Evolutionary conservation across 257 asterid species (phyloP).

Genomic region (Galeopsis tetrahit): DNA sequence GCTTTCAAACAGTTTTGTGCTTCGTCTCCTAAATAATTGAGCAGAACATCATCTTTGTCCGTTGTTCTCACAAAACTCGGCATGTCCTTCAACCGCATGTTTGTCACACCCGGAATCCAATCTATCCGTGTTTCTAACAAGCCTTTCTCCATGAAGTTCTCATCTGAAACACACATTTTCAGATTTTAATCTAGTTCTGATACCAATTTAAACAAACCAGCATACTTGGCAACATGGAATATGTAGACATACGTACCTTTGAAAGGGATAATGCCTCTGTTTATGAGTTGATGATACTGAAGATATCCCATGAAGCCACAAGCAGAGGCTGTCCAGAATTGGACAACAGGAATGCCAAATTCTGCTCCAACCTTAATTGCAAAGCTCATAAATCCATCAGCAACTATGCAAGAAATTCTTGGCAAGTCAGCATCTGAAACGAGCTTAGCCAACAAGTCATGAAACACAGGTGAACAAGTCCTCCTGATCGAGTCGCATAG

Average conservation of each 20-base stretch:
- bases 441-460: conserved; percentile 25
- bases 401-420: conserved; percentile 27
- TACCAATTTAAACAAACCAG: not conserved
- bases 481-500: conserved; percentile 24
- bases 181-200: not conserved
- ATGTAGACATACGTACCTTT: conserved; percentile 8
- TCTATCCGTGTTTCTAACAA: conserved; percentile 22
- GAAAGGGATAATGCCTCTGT: conserved; percentile 37
- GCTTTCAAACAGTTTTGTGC: conserved; percentile 29
- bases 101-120: conserved; percentile 35
- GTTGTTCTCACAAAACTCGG: conserved; percentile 38
- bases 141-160: conserved; percentile 26
- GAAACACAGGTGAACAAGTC: conserved; percentile 28
- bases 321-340: conserved; percentile 39
- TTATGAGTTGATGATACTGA: conserved; percentile 31
- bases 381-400: conserved; percentile 39
- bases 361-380: conserved; percentile 32
- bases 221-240: not conserved
- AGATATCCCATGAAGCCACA: conserved; percentile 39
- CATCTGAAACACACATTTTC: not conserved
- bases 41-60: conserved; percentile 27
- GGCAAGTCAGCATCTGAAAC: conserved; percentile 20
- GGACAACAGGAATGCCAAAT: conserved; percentile 32
- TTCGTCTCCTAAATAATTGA: conserved; percentile 25
- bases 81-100: conserved; percentile 36